Evolutionary conservation across 352 stramenopile genomes (phyloP).

Genomic region (Globisporangium parvum): DNA sequence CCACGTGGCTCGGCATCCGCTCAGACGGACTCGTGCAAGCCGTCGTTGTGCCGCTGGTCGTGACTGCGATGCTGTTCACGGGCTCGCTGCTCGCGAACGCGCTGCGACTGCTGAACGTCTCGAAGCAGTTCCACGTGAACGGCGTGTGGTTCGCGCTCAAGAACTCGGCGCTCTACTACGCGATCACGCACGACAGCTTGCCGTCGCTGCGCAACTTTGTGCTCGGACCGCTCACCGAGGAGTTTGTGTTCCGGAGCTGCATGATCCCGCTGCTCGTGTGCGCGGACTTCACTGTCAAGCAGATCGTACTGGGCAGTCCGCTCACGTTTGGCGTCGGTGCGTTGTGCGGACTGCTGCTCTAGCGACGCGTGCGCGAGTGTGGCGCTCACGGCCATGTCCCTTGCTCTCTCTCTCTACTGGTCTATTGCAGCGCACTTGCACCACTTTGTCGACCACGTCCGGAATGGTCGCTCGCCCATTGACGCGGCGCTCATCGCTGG

Average conservation of each 20-base stretch:
- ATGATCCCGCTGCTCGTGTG: constrained; percentile 90
- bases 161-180: constrained; percentile 78
- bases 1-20: constrained; percentile 79
- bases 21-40: constrained; percentile 49
- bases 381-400: not conserved
- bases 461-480: constrained; percentile 56
- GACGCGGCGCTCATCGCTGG: constrained; percentile 74
- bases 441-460: constrained; percentile 82
- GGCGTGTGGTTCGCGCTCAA: constrained; percentile 76
- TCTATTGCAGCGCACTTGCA: constrained; percentile 69
- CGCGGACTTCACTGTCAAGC: constrained; percentile 64
- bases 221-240: constrained; percentile 89
- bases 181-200: constrained; percentile 61
- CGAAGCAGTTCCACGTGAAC: constrained; percentile 68
- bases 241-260: constrained; percentile 95
- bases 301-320: constrained; percentile 84
- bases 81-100: constrained; percentile 69
- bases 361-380: not conserved
- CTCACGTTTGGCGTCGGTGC: constrained; percentile 93
- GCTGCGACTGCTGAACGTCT: constrained; percentile 69
- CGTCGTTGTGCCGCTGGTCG: constrained; percentile 50
- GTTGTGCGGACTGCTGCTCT: constrained; percentile 12
- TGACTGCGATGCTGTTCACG: constrained; percentile 73
- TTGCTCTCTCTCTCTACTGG: not conserved
- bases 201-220: constrained; percentile 81